Base-by-base conservation (phyloP, 192 early-diverging fungal genomes). In the Dissophora ornata region DNA sequence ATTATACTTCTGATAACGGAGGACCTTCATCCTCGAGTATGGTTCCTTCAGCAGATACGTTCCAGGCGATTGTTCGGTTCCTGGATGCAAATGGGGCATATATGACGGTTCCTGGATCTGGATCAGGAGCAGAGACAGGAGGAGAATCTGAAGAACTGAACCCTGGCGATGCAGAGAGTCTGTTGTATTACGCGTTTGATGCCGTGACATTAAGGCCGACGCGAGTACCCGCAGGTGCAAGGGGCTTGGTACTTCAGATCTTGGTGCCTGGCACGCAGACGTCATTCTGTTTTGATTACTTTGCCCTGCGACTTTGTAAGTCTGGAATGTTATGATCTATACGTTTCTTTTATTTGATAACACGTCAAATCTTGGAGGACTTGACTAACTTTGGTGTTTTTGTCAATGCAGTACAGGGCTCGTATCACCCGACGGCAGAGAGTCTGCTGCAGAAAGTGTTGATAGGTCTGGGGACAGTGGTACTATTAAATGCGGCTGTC, bases 211-310 rank as follows among this genome's bases (percentile, higher is more conserved):
- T 77, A 56, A 21, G 12, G 29, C 58, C 63, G 7, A 30, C 60
- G 2, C 30, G 62, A 6, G 42, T 77, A 1, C 73, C 73, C 11
- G 44, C 30, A 3, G 73, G 73, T 1, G 59, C 73, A 9, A 42
- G 73, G 5, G 64, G 57, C 3, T 58, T 56, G 36, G 65, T 77
- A 1, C 9, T 77, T 0, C 73, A 77, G 38, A 57, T 77, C 64
- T n/a, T 77, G 30, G 58, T 77, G 9, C 73, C 73, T 1, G 15
- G 18, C 7, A 45, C 63, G 30, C 40, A 44, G 28, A 60, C 71
- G n/a, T 60, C 64, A 0, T 77, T 77, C 19, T 77, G 73, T 45
- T 77, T 77, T 54, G 73, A 77, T 18, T 77, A 67, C 33, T 77
- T 77, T 67, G 73, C 73, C 1, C 22, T 77, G 44, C 49, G 62